Conservation (phyloP, 2,329 filamentous ascomycete genomes). For the Botryotinia globosa region DNA sequence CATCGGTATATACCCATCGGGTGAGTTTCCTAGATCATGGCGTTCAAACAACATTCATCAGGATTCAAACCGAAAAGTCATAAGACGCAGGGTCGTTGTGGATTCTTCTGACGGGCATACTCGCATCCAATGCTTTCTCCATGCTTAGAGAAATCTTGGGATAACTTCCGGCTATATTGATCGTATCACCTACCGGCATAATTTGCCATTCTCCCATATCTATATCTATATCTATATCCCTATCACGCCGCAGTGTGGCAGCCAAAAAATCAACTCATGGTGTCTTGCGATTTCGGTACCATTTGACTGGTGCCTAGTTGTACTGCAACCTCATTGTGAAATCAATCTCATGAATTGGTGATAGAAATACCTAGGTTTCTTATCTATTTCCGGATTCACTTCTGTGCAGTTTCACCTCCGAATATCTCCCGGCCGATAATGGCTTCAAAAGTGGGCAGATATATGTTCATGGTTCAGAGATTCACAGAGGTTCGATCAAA, state of each 20-base stretch:
- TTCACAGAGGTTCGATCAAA: background rate
- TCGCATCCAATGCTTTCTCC: background rate
- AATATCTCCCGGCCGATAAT: slow-evolving; percentile 3
- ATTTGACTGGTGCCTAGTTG: slow-evolving; percentile 6
- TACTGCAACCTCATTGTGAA: background rate
- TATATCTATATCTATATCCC: background rate
- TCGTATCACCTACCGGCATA: background rate
- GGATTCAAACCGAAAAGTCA: background rate
- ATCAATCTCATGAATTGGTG: background rate
- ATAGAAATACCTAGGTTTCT: background rate
- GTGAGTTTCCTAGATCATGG: background rate
- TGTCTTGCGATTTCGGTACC: background rate
- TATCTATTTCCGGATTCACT: background rate
- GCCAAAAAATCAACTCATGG: background rate
- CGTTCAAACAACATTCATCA: background rate
- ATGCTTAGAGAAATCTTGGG: background rate
- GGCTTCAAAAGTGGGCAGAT: background rate
- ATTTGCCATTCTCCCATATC: background rate
- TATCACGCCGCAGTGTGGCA: background rate
- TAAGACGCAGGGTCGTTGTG: background rate
- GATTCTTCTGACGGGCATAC: background rate
- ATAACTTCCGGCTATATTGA: background rate
- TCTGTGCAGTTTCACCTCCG: background rate
- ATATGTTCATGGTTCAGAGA: background rate
- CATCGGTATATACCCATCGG: background rate